Conservation (phyloP, 2,329 filamentous ascomycete genomes). For the Calonectria multiphialidica region DNA sequence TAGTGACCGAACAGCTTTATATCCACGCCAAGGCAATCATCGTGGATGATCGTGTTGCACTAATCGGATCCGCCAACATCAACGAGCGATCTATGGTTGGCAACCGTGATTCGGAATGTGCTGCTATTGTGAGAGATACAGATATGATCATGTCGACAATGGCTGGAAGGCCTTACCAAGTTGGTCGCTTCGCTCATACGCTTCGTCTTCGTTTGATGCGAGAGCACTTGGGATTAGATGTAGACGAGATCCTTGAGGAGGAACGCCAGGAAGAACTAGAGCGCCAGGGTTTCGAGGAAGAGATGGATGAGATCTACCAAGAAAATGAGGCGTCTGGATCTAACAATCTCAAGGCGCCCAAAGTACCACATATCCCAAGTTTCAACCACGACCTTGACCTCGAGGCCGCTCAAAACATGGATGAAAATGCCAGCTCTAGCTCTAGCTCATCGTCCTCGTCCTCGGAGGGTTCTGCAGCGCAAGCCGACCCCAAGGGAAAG, state of each 20-base stretch:
- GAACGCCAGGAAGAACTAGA: conserved; percentile 77
- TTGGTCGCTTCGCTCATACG: conserved; percentile 92
- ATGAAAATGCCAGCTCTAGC: conserved; percentile 29
- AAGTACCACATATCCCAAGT: conserved; percentile 56
- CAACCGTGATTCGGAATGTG: conserved; percentile 90
- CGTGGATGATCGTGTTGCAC: conserved; percentile 90
- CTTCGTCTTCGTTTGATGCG: conserved; percentile 94
- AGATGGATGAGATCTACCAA: conserved; percentile 73
- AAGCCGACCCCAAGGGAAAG: conserved; percentile 66
- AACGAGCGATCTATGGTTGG: conserved; percentile 98
- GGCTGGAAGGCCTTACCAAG: conserved; percentile 89
- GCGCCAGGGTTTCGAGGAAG: conserved; percentile 65
- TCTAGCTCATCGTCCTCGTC: conserved; percentile 24
- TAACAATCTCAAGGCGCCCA: conserved; percentile 51
- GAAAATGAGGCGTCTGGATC: conserved; percentile 54
- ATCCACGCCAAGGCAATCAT: conserved; percentile 98
- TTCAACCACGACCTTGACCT: conserved; percentile 76
- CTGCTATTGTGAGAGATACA: conserved; percentile 89
- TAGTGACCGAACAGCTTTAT: conserved; percentile 96
- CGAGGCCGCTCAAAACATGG: conserved; percentile 63
- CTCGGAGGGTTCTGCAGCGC: conserved; percentile 36
- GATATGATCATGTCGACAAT: conserved; percentile 94
- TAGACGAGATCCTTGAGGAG: conserved; percentile 89
- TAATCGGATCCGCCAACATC: conserved; percentile 98
- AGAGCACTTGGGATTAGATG: conserved; percentile 95